Base-by-base conservation (phyloP, 805 yeast genomes). In the Saturnispora bothae region DNA sequence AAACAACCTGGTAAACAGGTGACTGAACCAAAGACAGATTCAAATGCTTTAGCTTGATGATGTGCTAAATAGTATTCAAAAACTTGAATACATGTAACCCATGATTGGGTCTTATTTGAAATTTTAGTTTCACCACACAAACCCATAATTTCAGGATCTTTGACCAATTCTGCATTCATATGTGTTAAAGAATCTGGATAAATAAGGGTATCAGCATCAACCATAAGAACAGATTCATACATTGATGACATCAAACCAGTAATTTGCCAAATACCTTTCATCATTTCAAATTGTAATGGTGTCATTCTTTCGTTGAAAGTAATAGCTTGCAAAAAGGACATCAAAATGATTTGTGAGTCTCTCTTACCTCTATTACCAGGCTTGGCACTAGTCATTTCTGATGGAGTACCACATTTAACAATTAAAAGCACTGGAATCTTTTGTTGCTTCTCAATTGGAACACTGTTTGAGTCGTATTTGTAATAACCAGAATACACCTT, bases 361-460 rank as follows among this genome's bases (percentile, higher is more conserved):
- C 96, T 82, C 59, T 86, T 86, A 61, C 96, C 96, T 68, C 96
- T 78, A 57, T 86, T 86, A 48, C 96, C 96, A 4, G 95, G 95
- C 53, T 78, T 79, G 3, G 78, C 65, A 4, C 78, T 66, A 12
- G 69, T 68, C 23, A 73, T 77, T 56, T 85, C 95, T 17, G 68
- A 77, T 10, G 85, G 84, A 0, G 95, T 79, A 43, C 96, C 96
- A 60, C 94, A 82, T 57, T 86, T 86, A 22, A 83, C 94, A 49
- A 88, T 66, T 22, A 78, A 64, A 17, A 88, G 54, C 47, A 86
- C 66, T 1, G 96, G 96, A 18, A 83, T 83, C 46, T 85, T 70
- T 55, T 83, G 88, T 60, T 89, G 97, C 49, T 81, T 81, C 44
- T 82, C 88, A 1, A 64, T 61, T 2, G 89, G 83, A 31, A 86